Evolutionary conservation across 1,139 yeast genomes (phyloP).

Genomic region (Diutina pseudorugosa): DNA sequence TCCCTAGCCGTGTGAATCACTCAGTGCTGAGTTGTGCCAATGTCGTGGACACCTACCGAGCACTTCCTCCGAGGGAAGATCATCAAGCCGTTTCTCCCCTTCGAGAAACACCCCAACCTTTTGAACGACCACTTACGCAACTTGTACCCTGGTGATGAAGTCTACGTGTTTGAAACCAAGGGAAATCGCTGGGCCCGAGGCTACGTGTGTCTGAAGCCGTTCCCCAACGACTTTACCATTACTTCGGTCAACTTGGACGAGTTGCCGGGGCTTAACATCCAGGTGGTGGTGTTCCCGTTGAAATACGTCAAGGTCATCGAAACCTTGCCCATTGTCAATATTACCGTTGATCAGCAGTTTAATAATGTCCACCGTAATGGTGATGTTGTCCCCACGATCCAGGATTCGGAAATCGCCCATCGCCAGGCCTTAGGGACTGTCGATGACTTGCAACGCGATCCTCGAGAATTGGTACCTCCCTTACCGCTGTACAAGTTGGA

Average conservation of each 20-base stretch:
- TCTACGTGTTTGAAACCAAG: constrained; percentile 62
- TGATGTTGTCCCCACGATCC: constrained; percentile 31
- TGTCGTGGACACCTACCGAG: constrained; percentile 28
- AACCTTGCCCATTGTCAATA: constrained; percentile 17
- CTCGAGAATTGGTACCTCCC: constrained; percentile 27
- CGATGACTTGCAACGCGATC: constrained; percentile 5
- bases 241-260: constrained; percentile 50
- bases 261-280: constrained; percentile 41
- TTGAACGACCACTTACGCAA: constrained; percentile 33
- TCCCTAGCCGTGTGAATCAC: too few species aligned
- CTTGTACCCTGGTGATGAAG: constrained; percentile 72
- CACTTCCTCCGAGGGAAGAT: constrained; percentile 37
- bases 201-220: constrained; percentile 48
- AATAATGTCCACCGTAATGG: constrained; percentile 15
- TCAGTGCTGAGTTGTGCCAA: neutral
- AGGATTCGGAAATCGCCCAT: constrained; percentile 28
- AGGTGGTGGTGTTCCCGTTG: constrained; percentile 51
- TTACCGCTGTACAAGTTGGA: constrained; percentile 34
- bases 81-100: constrained; percentile 49
- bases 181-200: constrained; percentile 71
- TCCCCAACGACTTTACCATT: constrained; percentile 57
- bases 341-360: constrained; percentile 19
- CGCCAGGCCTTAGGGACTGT: constrained; percentile 19
- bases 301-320: constrained; percentile 32
- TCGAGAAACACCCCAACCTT: constrained; percentile 35